Base-by-base conservation (phyloP, 306 rosid species). In the Dalbergia cochinchinensis region DNA sequence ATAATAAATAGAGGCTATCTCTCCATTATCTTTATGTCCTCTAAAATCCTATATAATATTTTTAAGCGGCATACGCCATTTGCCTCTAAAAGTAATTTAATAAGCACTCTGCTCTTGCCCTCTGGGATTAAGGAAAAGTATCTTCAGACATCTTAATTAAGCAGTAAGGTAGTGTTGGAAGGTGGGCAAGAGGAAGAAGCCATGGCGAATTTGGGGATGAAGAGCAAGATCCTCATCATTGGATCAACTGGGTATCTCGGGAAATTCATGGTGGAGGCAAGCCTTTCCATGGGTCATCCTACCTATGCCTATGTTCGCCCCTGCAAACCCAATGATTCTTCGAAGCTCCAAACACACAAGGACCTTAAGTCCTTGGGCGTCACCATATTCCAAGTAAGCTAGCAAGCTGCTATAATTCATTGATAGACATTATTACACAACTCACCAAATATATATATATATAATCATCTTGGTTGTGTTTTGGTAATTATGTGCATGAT, bases 171-270 rank as follows among this genome's bases (percentile, higher is more conserved):
- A 53, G 18, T 53, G 20, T 53, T 50, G 5, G 35, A 19, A 47
- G 14, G 57, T 4, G 4, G 54, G 54, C 10, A 45, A 8, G 19
- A 10, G 11, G 19, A 3, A 14, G 11, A 7, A 22, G 53, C 6
- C 65, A 64, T 64, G 73, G 69, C 12, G 8, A 22, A n/a, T 16
- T 41, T 15, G 4, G n/a, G 11, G n/a, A 26, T 26, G 2, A 61
- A 61, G 26, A 54, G 20, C 60, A 54, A 54, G 60, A 54, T 54
- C 22, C 26, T 54, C 11, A 77, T 85, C 42, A 4, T 85, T 18
- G 91, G 87, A 57, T 80, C 78, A 34, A 85, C 80, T 1, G 84
- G 89, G 7, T 70, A 88, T 71, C 86, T 88, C 2, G 91, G 87
- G 4, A 76, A 68, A 51, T 80, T 57, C 89, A 83, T 83, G 87